Base-by-base conservation (phyloP, 768 basidiomycete genomes). In the Boletus huronensis region DNA sequence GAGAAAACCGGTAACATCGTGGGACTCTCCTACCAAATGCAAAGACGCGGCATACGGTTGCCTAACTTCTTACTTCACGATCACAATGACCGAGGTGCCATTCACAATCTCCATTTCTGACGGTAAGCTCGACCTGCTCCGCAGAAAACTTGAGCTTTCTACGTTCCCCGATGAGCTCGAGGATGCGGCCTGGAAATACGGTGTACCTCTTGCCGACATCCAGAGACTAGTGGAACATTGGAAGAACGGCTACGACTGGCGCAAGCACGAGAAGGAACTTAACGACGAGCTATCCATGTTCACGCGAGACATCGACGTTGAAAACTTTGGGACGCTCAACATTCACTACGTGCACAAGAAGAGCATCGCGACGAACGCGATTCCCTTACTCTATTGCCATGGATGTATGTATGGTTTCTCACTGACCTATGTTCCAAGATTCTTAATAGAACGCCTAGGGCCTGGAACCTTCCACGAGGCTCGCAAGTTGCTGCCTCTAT, bases 341-440 rank as follows among this genome's bases (percentile, higher is more conserved):
- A 76, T 84, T 6, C 83, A 87, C 57, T 85, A 82, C 49, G 74
- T 84, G 13, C 82, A 85, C 63, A 72, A 80, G 66, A 75, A 70
- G 64, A 83, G 82, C 60, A 52, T 56, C 8, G 58, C 71, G 0
- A 55, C 55, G 1, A 65, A 70, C n/a, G 82, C 83, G 0, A 79
- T 85, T 29, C 83, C 84, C 1, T 64, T 87, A 17, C 68, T 85
- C 28, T 85, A 81, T 57, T 75, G 84, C 16, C 84, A 86, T 53
- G 84, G 84, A 38, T 85, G 83, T 76, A 50, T 32, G 75, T 70
- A 19, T 14, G 1, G 1, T 16, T 44, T 47, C 3, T 44, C 6
- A 2, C 19, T 32, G 23, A 2, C 14, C 29, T 8, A 9, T 19
- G 29, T 35, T 16, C 29, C 28, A 16, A 38, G n/a, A 17, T 13